Evolutionary conservation across 306 rosid genomes (phyloP), one percentile per base, ranked within the genome.

Genomic region (Prunus mira): DNA sequence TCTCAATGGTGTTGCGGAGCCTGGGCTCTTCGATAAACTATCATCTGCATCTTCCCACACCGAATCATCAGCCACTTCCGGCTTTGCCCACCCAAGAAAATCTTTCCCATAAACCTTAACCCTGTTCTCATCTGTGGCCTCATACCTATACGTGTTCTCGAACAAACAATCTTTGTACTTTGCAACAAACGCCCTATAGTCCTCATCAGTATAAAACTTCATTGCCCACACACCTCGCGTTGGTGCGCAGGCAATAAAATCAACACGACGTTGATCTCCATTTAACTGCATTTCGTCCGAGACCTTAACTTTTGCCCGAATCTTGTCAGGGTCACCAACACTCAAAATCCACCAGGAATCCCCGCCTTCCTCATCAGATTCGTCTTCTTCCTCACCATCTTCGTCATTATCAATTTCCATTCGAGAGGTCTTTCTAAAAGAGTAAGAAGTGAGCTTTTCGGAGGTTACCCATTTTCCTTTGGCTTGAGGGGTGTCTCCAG

Each of bases 11-110:
- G 96, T 87, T 2, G 80, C 85, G 2, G 91, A 79, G 9, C 72
- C 84, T 0, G 97, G 97, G 71, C 96, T 95, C 49, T 86, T 95
- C 9, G 73, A 9, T 62, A 92, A 86, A 18, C 78, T 46, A 51
- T 89, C 96, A 15, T 93, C 97, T 0, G 99, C 96, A 52, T 96
- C 99, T 54, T 96, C 97, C 98, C 99, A 96, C 85, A 93, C 85
- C 3, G 98, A 91, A 81, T 96, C 99, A 66, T 96, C 98, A 0
- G 98, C 97, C 5, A 46, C 82, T 67, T 96, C 96, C 0, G 99
- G 99, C 28, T 91, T 91, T 15, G 88, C 91, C 99, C 99, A 96
- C 43, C 87, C 97, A 11, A 93, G 76, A 56, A 92, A 96, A 52
- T 96, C 99, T 82, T 96, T 96, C 5, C 98, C 99, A 43, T 88